Conservation (phyloP, 1,139 yeast genomes). For the Kazachstania sp. region DNA sequence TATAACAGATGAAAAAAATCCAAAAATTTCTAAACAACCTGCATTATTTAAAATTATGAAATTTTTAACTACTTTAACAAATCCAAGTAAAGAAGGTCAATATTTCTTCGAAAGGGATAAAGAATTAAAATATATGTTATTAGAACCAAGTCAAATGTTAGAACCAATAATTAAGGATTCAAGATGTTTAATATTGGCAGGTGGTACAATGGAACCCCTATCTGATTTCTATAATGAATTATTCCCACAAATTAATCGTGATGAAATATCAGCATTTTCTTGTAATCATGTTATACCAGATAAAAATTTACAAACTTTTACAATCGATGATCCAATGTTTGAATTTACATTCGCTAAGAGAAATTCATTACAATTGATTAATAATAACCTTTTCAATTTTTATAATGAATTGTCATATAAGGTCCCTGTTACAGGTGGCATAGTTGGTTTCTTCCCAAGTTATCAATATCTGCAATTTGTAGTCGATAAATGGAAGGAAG, state of each 20-base stretch:
- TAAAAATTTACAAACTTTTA: slow-evolving; percentile 53
- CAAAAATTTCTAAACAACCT: slow-evolving; percentile 34
- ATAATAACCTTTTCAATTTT: slow-evolving; percentile 42
- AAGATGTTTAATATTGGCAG: slow-evolving; percentile 71
- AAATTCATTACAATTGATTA: slow-evolving; percentile 39
- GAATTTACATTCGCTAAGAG: slow-evolving; percentile 68
- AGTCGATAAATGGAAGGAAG: slow-evolving; percentile 43
- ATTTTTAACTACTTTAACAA: slow-evolving; percentile 57
- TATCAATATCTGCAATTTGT: slow-evolving; percentile 58
- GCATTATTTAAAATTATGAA: slow-evolving; percentile 56
- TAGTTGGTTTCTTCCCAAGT: slow-evolving; percentile 80
- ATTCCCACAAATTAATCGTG: slow-evolving; percentile 49
- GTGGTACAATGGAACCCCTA: slow-evolving; percentile 95
- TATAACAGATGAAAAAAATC: slow-evolving; percentile 6
- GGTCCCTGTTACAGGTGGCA: slow-evolving; percentile 54
- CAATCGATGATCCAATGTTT: slow-evolving; percentile 40
- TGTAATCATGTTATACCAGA: slow-evolving; percentile 85
- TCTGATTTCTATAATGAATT: slow-evolving; percentile 57
- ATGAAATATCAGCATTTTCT: slow-evolving; percentile 46
- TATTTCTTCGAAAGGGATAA: slow-evolving; percentile 47
- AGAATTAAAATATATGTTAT: slow-evolving; percentile 56
- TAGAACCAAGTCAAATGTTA: slow-evolving; percentile 74
- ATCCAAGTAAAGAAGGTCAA: slow-evolving; percentile 76
- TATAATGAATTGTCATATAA: slow-evolving; percentile 37
- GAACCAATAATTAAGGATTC: slow-evolving; percentile 57